These are phyloP conservation scores for Macrotyloma uniflorum DNA, from an alignment of 306 rosid genomes.

Conservation along the genomic window DNA sequence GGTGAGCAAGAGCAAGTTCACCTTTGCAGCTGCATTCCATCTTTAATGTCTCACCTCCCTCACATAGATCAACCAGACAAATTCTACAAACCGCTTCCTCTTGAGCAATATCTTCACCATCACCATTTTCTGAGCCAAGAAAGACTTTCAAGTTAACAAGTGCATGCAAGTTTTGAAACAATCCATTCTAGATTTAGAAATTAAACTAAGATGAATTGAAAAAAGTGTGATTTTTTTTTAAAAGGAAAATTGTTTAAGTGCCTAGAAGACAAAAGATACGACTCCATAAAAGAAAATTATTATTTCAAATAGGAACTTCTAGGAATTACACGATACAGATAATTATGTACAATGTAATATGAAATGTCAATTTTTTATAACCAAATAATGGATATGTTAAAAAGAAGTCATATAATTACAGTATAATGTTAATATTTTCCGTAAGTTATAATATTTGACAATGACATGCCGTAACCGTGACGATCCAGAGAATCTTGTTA, in stretches of 20 bases:
- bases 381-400: neutral
- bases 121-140: conserved; percentile 56
- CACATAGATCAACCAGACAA: conserved; percentile 87
- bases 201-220: neutral
- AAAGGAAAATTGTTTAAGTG: neutral
- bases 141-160: conserved; percentile 26
- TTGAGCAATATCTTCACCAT: conserved; percentile 90
- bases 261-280: conserved; percentile 16
- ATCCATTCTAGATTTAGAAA: neutral
- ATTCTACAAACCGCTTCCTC: conserved; percentile 97
- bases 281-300: neutral
- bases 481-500: conserved; percentile 3
- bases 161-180: conserved; percentile 5
- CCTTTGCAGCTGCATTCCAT: conserved; percentile 99
- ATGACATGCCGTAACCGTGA: neutral
- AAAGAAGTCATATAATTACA: neutral
- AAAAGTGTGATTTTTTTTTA: neutral
- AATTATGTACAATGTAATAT: neutral
- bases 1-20: conserved; percentile 95
- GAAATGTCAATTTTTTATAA: neutral
- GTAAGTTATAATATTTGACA: neutral
- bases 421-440: neutral
- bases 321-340: neutral
- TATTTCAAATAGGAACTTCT: conserved; percentile 5
- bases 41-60: conserved; percentile 98